phyloP scores from a whole-genome alignment of 495 filamentous ascomycete species.

The Lasiosphaeris hirsuta region DNA sequence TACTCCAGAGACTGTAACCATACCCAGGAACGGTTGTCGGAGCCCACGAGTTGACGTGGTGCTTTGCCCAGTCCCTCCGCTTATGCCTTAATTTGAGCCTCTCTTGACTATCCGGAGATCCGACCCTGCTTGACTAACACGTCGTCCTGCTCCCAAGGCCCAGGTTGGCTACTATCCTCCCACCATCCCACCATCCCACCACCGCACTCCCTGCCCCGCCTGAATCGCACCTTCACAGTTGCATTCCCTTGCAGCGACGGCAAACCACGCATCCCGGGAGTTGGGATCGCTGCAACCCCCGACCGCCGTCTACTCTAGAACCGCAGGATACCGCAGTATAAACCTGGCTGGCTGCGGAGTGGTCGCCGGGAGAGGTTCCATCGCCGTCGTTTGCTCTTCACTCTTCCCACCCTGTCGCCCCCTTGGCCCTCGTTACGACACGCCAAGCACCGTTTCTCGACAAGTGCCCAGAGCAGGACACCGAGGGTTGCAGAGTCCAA shows the following conservation, averaged over 20 bases:
- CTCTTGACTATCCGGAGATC: neutral
- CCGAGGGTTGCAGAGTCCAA: slow-evolving; percentile 10
- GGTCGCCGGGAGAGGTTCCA: too few species aligned
- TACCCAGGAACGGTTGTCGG: slow-evolving; percentile 8
- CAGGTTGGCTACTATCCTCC: slow-evolving; percentile 17
- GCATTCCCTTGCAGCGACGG: slow-evolving; percentile 26
- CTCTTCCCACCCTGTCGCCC: neutral
- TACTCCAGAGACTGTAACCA: slow-evolving; percentile 9
- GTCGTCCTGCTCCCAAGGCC: slow-evolving; percentile 15
- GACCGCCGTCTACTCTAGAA: neutral
- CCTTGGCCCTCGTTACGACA: slow-evolving; percentile 9
- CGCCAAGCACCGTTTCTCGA: neutral
- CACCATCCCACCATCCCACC: slow-evolving; percentile 1
- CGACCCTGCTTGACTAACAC: neutral
- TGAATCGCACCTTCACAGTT: slow-evolving; percentile 18
- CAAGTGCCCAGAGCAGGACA: slow-evolving; percentile 6
- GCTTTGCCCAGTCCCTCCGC: neutral
- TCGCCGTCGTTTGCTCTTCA: too few species aligned
- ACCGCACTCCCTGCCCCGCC: slow-evolving; percentile 10
- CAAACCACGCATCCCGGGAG: slow-evolving; percentile 15
- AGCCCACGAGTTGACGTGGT: neutral
- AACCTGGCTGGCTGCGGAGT: too few species aligned
- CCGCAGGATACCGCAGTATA: neutral
- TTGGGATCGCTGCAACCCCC: slow-evolving; percentile 7
- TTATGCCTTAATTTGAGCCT: neutral